Conservation (phyloP, 163 green algal genomes). For the Chlamydomonas reinhardtii region DNA sequence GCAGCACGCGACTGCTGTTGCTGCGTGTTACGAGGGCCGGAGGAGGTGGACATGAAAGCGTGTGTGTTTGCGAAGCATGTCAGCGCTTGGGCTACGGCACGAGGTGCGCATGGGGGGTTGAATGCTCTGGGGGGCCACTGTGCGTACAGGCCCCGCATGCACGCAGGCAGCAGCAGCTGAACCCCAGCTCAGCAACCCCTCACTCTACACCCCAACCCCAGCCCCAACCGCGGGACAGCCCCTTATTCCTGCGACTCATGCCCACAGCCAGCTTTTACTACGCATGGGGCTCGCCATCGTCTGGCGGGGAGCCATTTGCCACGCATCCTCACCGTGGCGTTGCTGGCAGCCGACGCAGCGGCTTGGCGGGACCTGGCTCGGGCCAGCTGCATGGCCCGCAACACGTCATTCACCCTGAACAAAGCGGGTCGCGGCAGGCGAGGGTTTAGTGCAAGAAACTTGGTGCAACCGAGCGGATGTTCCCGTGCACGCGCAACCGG, state of each 20-base stretch:
- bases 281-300: no score
- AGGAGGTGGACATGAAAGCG: no score
- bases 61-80: no score
- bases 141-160: neutral
- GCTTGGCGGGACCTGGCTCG: neutral
- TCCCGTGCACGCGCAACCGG: neutral
- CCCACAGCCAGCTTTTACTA: no score
- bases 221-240: no score
- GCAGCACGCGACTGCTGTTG: neutral
- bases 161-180: neutral
- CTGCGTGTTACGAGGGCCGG: no score
- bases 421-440: neutral
- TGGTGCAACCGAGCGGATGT: neutral
- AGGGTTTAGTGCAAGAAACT: neutral
- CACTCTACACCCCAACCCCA: neutral
- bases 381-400: constrained; percentile 31
- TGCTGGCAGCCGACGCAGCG: neutral
- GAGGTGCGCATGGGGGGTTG: no score
- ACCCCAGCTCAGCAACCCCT: no score
- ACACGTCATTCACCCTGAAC: constrained; percentile 23
- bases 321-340: neutral
- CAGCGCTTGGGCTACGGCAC: no score
- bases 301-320: no score
- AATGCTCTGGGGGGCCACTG: no score
- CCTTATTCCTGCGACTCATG: no score